phyloP scores from a whole-genome alignment of 1,284 basidiomycete species.

The Microbotryum violaceum region DNA sequence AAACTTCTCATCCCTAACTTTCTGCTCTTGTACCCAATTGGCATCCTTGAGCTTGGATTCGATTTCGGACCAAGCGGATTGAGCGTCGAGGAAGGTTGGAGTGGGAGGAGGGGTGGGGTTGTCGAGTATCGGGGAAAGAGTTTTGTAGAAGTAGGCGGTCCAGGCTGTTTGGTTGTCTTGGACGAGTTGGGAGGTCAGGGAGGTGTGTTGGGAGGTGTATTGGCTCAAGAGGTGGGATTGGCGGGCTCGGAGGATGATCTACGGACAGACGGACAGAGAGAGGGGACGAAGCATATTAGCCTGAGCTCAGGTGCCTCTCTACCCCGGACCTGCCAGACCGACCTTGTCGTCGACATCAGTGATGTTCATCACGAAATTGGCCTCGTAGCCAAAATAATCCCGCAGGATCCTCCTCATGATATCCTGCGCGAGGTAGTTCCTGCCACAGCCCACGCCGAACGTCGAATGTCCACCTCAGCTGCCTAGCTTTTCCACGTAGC shows the following conservation, averaged over 20 bases:
- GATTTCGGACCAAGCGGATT: slow-evolving; percentile 52
- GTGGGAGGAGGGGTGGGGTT: slow-evolving; percentile 40
- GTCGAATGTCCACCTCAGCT: too few species aligned
- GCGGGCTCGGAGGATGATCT: slow-evolving; percentile 86
- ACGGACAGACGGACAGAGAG: not conserved
- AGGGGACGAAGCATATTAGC: not conserved
- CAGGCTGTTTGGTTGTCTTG: slow-evolving; percentile 57
- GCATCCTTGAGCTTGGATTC: slow-evolving; percentile 47
- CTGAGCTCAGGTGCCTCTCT: not conserved
- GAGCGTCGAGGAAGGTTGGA: slow-evolving; percentile 46
- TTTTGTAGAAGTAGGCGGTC: slow-evolving; percentile 56
- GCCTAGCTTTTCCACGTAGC: too few species aligned
- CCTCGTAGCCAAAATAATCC: slow-evolving; percentile 95
- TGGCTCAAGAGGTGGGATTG: slow-evolving; percentile 71
- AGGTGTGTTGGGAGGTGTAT: slow-evolving; percentile 37
- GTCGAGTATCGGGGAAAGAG: slow-evolving; percentile 54
- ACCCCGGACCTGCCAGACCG: slow-evolving; percentile 30
- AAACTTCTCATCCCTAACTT: slow-evolving; percentile 80
- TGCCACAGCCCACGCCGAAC: slow-evolving; percentile 38
- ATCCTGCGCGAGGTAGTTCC: slow-evolving; percentile 98
- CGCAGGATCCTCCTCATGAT: slow-evolving; percentile 84
- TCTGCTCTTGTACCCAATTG: slow-evolving; percentile 58
- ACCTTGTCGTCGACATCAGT: slow-evolving; percentile 99
- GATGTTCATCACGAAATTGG: slow-evolving; percentile 99
- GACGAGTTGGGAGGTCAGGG: slow-evolving; percentile 50